These are phyloP conservation scores for Leccinum cinnamomeum DNA, from an alignment of 1,284 basidiomycete genomes.

Conservation along the genomic window DNA sequence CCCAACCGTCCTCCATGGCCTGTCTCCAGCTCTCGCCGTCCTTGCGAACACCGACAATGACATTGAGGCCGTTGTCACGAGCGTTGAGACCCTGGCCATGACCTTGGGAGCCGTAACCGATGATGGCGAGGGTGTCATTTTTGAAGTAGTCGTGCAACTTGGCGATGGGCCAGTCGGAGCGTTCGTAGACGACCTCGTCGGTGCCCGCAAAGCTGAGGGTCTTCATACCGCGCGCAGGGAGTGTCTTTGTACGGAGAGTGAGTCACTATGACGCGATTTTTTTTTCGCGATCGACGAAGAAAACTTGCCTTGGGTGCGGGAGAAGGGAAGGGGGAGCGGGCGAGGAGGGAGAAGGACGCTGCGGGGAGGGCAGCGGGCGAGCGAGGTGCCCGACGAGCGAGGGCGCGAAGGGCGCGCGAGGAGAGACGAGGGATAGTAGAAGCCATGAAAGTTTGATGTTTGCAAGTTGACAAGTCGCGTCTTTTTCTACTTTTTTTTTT, in stretches of 20 bases:
- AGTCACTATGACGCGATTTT: conserved; percentile 7
- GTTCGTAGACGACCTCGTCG: conserved; percentile 96
- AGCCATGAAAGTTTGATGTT: conserved; percentile 17
- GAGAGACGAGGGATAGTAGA: conserved; percentile 25
- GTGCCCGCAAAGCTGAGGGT: conserved; percentile 98
- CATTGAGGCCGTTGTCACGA: conserved; percentile 98
- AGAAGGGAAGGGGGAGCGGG: conserved; percentile 47
- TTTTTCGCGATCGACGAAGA: conserved; percentile 9
- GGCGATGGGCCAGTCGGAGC: conserved; percentile 95
- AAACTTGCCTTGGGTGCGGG: conserved; percentile 46
- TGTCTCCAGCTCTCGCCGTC: conserved; percentile 96
- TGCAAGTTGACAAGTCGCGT: neutral
- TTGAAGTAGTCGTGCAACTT: conserved; percentile 99
- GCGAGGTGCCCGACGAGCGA: conserved; percentile 25
- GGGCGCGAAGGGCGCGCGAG: conserved; percentile 22
- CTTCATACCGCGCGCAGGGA: conserved; percentile 79
- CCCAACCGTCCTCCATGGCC: conserved; percentile 97
- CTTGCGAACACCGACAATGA: conserved; percentile 98
- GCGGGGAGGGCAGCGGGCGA: conserved; percentile 36
- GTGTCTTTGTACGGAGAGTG: conserved; percentile 19
- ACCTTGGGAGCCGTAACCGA: conserved; percentile 99
- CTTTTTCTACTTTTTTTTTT: conserved; percentile 16
- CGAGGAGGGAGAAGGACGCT: conserved; percentile 76
- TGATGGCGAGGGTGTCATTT: conserved; percentile 98
- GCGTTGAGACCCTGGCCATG: conserved; percentile 99